Evolutionary conservation across 495 filamentous ascomycete genomes (phyloP), one percentile per base, ranked within the genome.

Genomic region (Penicillium paradoxum): DNA sequence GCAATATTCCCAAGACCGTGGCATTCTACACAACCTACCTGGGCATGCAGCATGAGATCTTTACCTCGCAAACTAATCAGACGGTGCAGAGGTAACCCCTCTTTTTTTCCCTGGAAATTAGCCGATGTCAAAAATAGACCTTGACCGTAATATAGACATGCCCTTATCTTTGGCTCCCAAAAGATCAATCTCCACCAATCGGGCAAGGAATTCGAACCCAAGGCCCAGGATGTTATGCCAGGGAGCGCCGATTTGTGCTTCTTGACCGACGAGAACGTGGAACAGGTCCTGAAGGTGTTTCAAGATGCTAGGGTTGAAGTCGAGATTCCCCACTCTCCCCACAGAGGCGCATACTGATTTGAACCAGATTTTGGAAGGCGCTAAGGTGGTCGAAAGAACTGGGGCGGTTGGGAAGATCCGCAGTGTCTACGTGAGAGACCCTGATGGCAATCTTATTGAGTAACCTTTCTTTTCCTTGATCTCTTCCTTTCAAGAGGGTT

Each of bases 381-480:
- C 69, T 4, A 56, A 70, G 25, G 65, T 80, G 27, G 79, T 82
- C 9, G 63, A 70, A 24, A 61, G 78, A 32, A 81, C 76, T 0
- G 78, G 79, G 14, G 77, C 78, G 2, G 63, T 67, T 17, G 74
- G 74, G 4, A 74, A 67, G 40, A 52, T 81, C n/a, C 64, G 72
- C 15, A 82, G 79, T 62, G 73, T 81, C 2, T 81, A 81, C 68
- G 68, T 75, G 54, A 65, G 79, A 27, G 79, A 81, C 63, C 77
- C 78, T 1, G 79, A 82, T 71, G 76, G 73, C 15, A 82, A 82
- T 64, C 64, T 82, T 25, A 73, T 82, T 45, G 79, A 81, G 78
- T 80, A 59, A 51, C 24, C 0, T 13, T 21, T 17, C 30, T 24
- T 24, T 13, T 11, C 11, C 34, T 36, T 4, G 32, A n/a, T 25